phyloP scores from a whole-genome alignment of 148 eudicot species.

The Euryodendron excelsum region DNA sequence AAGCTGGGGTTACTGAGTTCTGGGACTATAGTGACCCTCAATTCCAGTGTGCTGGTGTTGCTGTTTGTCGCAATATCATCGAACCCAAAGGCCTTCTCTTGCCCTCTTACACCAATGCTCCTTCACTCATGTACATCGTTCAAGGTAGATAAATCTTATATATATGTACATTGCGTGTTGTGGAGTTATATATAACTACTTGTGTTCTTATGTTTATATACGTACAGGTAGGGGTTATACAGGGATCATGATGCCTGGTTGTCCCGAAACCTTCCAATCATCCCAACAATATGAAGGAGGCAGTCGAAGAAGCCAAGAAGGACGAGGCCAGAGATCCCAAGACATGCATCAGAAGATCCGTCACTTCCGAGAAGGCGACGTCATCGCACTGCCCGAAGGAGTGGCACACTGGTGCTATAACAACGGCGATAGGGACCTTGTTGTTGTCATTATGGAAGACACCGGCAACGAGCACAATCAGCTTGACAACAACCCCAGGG shows the following conservation, averaged over 20 bases:
- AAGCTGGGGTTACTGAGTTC: conserved; percentile 54
- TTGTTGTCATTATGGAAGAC: conserved; percentile 43
- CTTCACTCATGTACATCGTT: conserved; percentile 44
- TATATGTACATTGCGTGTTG: no score
- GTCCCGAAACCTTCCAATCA: conserved; percentile 73
- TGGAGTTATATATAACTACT: no score
- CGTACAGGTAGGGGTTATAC: conserved; percentile 59
- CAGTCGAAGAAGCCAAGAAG: no score
- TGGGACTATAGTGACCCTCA: conserved; percentile 60
- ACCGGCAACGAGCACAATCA: conserved; percentile 59
- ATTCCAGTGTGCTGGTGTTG: conserved; percentile 71
- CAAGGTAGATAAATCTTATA: no score
- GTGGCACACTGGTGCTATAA: conserved; percentile 74
- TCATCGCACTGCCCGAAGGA: conserved; percentile 68
- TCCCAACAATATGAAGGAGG: conserved; percentile 23
- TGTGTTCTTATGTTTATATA: no score
- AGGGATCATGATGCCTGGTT: conserved; percentile 65
- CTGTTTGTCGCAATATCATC: conserved; percentile 44
- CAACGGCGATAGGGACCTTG: conserved; percentile 52
- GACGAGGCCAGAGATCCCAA: conserved; percentile 24
- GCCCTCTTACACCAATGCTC: conserved; percentile 60
- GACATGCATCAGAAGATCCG: conserved; percentile 74
- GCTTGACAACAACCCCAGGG: conserved; percentile 66
- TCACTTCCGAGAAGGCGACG: conserved; percentile 55
- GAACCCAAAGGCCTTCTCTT: conserved; percentile 60